phyloP scores from a whole-genome alignment of 805 yeast species.

The Starmera pachycereana region DNA sequence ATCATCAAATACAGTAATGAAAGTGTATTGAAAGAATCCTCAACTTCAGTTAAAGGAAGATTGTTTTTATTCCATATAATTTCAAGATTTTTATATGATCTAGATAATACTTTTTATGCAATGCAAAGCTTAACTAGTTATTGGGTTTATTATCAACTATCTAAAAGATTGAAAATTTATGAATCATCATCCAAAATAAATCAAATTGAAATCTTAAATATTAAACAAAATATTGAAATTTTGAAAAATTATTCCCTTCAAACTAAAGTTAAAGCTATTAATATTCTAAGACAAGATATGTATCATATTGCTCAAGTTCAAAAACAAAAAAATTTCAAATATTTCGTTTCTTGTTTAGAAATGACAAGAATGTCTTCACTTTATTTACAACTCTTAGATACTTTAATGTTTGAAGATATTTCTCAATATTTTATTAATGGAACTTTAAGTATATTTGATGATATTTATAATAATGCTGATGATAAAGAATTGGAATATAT shows the following conservation, averaged over 20 bases:
- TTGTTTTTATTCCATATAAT: slow-evolving; percentile 6
- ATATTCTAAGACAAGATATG: slow-evolving; percentile 2
- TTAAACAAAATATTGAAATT: background rate
- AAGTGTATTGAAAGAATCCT: slow-evolving; percentile 7
- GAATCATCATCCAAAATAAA: too few species aligned
- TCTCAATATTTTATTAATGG: slow-evolving; percentile 11
- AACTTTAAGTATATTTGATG: slow-evolving; percentile 7
- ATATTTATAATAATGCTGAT: slow-evolving; percentile 5
- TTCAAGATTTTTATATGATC: slow-evolving; percentile 4
- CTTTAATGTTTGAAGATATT: slow-evolving; percentile 3
- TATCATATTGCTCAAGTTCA: background rate
- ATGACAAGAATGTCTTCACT: slow-evolving; percentile 7
- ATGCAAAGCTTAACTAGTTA: slow-evolving; percentile 4
- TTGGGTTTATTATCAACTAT: slow-evolving; percentile 13
- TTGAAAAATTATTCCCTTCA: slow-evolving; percentile 1
- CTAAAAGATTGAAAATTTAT: slow-evolving; percentile 3
- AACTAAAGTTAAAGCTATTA: slow-evolving; percentile 5
- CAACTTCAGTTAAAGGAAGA: slow-evolving; percentile 1
- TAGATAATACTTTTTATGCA: slow-evolving; percentile 2
- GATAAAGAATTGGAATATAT: slow-evolving; percentile 9
- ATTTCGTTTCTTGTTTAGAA: background rate
- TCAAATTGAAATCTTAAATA: background rate
- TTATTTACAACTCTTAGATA: slow-evolving; percentile 10
- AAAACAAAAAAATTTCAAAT: background rate
- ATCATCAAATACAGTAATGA: slow-evolving; percentile 6